Conservation (phyloP, 139 green algal species). For the Gonium pectorale region DNA sequence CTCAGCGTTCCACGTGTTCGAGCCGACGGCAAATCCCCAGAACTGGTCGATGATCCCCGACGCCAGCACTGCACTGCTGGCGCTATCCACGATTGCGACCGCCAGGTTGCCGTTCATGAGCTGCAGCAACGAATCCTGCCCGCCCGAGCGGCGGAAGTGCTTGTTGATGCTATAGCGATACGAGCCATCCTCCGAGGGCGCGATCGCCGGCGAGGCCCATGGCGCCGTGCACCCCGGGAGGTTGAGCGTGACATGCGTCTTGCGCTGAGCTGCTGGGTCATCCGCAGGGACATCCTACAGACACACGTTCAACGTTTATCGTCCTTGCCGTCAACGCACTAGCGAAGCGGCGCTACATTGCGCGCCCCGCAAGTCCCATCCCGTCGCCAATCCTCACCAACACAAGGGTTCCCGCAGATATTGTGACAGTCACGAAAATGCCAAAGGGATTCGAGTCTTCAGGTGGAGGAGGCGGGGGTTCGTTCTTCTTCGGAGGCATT, state of each 20-base stretch:
- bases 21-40: slow-evolving; percentile 27
- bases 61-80: slow-evolving; percentile 23
- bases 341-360: not conserved
- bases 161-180: slow-evolving; percentile 18
- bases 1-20: slow-evolving; percentile 32
- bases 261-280: not conserved
- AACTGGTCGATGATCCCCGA: slow-evolving; percentile 12
- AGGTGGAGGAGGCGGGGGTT: slow-evolving; percentile 37
- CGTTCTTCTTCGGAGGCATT: slow-evolving; percentile 40
- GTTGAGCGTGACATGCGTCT: slow-evolving; percentile 31
- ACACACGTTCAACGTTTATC: not conserved
- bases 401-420: not conserved
- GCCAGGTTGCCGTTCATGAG: slow-evolving; percentile 22
- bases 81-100: slow-evolving; percentile 16
- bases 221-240: slow-evolving; percentile 4
- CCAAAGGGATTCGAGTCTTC: slow-evolving; percentile 39
- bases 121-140: not conserved
- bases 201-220: not conserved
- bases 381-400: slow-evolving; percentile 3
- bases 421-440: slow-evolving; percentile 2
- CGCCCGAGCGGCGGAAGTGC: slow-evolving; percentile 15
- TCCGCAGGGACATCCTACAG: slow-evolving; percentile 11
- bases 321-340: not conserved
- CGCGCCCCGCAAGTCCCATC: not conserved
- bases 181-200: not conserved